A percentile compares a stretch with the other conserved stretches of the same genome.
Evolutionary conservation across 495 filamentous ascomycete genomes (phyloP).

Genomic region (Neurospora sp.): DNA sequence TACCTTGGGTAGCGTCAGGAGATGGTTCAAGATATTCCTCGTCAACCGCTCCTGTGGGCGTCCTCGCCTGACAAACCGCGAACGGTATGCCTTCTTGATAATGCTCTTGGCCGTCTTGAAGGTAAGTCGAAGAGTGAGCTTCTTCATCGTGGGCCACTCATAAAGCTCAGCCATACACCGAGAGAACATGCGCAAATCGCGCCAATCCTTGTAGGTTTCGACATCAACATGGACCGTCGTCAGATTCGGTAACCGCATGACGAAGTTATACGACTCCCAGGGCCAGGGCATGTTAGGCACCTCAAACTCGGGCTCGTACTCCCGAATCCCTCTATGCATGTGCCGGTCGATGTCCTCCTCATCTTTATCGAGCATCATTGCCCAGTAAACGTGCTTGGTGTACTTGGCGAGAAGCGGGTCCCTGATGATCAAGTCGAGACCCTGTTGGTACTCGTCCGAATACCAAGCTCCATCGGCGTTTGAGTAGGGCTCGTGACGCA

Average conservation of each 20-base stretch:
- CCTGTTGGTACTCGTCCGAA: not conserved
- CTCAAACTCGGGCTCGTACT: not conserved
- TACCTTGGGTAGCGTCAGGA: not conserved
- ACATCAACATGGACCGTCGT: not conserved
- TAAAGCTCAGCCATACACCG: not conserved
- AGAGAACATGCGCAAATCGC: not conserved
- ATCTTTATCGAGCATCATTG: not conserved
- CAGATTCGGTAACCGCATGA: not conserved
- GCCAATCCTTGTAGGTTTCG: not conserved
- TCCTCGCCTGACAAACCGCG: not conserved
- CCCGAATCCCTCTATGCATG: not conserved
- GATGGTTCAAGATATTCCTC: not conserved
- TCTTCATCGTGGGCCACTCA: not conserved
- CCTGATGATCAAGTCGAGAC: not conserved
- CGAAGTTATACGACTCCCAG: not conserved
- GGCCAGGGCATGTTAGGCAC: not conserved
- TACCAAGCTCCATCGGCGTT: not conserved
- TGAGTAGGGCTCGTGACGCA: not conserved
- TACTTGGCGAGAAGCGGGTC: not conserved
- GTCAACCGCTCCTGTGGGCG: not conserved
- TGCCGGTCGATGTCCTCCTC: not conserved
- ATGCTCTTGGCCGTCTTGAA: not conserved
- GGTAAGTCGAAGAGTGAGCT: not conserved
- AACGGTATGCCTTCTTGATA: not conserved
- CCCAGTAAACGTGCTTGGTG: not conserved